Conservation (phyloP, 208 protist genomes). For the Leishmania lainsoni region DNA sequence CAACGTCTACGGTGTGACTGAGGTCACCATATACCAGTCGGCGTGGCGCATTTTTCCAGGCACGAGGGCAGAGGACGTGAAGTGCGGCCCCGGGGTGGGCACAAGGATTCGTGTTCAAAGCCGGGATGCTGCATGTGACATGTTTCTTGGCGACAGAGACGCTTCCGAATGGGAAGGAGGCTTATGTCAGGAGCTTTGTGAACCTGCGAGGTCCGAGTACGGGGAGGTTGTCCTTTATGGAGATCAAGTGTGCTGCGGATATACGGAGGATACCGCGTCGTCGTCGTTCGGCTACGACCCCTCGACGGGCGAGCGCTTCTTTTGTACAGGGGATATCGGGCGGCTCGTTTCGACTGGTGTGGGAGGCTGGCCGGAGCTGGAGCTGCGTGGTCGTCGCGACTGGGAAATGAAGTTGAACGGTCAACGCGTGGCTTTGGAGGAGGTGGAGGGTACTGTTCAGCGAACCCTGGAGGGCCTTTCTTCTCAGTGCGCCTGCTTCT, state of each 20-base stretch:
- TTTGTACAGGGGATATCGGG: constrained; percentile 57
- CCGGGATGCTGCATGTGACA: not conserved
- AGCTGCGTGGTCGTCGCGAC: constrained; percentile 51
- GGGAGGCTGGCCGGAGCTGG: not conserved
- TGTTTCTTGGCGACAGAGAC: not conserved
- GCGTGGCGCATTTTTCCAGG: constrained; percentile 28
- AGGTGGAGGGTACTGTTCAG: constrained; percentile 48
- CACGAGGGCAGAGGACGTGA: constrained; percentile 21
- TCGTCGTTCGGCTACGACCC: constrained; percentile 26
- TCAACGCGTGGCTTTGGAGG: constrained; percentile 60
- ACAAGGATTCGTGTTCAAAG: constrained; percentile 28
- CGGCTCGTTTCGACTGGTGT: not conserved
- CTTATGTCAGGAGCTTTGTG: not conserved
- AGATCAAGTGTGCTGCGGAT: constrained; percentile 59
- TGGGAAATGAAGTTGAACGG: constrained; percentile 64
- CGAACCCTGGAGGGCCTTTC: constrained; percentile 13
- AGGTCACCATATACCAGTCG: constrained; percentile 69
- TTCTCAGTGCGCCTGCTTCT: constrained; percentile 39
- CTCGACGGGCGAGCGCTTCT: constrained; percentile 24
- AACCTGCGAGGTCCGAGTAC: constrained; percentile 6
- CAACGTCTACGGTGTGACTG: constrained; percentile 75
- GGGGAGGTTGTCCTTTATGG: constrained; percentile 51
- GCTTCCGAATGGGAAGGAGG: not conserved
- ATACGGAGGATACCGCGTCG: constrained; percentile 22
- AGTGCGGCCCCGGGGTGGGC: constrained; percentile 39